Evolutionary conservation across 352 stramenopile species (phyloP).

Genomic region (Paralagenidium karlingii): DNA sequence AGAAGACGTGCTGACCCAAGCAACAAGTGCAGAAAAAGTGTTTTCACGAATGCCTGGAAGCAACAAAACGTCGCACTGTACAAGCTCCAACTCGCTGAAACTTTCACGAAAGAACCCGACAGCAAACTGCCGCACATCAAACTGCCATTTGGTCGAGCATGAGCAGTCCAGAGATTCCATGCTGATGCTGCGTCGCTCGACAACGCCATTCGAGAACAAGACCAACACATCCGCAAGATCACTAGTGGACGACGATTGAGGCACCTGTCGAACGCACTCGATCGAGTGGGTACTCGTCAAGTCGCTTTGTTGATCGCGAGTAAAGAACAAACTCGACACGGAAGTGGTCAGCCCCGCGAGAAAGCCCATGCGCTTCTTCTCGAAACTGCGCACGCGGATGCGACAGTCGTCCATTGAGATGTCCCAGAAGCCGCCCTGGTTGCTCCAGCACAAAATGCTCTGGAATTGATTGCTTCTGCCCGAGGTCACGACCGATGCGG

Average conservation of each 20-base stretch:
- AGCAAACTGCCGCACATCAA: constrained; percentile 39
- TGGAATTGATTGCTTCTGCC: constrained; percentile 10
- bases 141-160: constrained; percentile 36
- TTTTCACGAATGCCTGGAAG: constrained; percentile 47
- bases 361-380: constrained; percentile 53
- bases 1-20: constrained; percentile 63
- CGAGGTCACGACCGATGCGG: constrained; percentile 15
- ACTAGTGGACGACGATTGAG: constrained; percentile 9
- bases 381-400: constrained; percentile 61
- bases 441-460: constrained; percentile 71
- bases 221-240: constrained; percentile 47
- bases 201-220: constrained; percentile 43
- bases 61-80: constrained; percentile 49
- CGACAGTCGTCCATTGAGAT: constrained; percentile 63
- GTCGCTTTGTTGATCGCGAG: constrained; percentile 8
- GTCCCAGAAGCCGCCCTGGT: constrained; percentile 66
- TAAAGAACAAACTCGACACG: constrained; percentile 70
- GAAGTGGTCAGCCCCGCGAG: constrained; percentile 58
- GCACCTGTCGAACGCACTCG: constrained; percentile 32
- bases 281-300: constrained; percentile 44
- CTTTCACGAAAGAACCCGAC: constrained; percentile 62
- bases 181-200: constrained; percentile 64
- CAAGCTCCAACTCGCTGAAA: constrained; percentile 41
- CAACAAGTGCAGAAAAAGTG: constrained; percentile 43
- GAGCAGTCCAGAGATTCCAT: constrained; percentile 53